Evolutionary conservation across 2,329 filamentous ascomycete species (phyloP), one percentile per base, ranked within the genome.

Genomic region (Colletotrichum sp.): DNA sequence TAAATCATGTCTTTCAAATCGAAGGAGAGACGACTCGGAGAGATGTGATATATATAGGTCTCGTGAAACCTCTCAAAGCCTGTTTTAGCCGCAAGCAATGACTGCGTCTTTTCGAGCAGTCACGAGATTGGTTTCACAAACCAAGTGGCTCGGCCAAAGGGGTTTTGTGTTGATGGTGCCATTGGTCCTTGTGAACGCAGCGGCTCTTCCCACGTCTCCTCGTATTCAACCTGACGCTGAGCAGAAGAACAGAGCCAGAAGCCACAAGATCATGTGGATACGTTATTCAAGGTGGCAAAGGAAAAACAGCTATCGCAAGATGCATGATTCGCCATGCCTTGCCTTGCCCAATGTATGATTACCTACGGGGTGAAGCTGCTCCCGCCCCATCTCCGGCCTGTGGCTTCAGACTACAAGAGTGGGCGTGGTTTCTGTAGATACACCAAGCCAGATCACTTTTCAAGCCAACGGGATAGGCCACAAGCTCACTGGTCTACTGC

Each of bases 291-390:
- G 0, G 0, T 43, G 18, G 39, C 9, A 4, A 43, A n/a, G 9
- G 5, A 43, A 0, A 5, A 43, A 39, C 4, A 39, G 0, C 36
- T 16, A 39, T 39, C 1, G 0, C 16, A 39, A 39, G 36, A 39
- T 39, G 0, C 39, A 43, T 43, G 6, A 43, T 43, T 12, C 39
- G 5, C 18, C 2, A 43, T 43, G 9, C 9, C 18, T 0, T 43
- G 39, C 9, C 39, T 43, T 43, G 39, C 39, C 18, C 18, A 43
- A 43, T 9, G 39, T 3, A 43, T 43, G 9, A 1, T 6, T 43
- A 18, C 39, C 9, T n/a, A 43, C 39, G 3, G 9, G 18, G 18
- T 1, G 18, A 48, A 48, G 5, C 39, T 12, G 22, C 18, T 48
- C 10, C 5, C 18, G n/a, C 39, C 8, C n/a, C 18, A 22, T 7